Base-by-base conservation (phyloP, 768 basidiomycete genomes). In the Termitomyces titanicus region DNA sequence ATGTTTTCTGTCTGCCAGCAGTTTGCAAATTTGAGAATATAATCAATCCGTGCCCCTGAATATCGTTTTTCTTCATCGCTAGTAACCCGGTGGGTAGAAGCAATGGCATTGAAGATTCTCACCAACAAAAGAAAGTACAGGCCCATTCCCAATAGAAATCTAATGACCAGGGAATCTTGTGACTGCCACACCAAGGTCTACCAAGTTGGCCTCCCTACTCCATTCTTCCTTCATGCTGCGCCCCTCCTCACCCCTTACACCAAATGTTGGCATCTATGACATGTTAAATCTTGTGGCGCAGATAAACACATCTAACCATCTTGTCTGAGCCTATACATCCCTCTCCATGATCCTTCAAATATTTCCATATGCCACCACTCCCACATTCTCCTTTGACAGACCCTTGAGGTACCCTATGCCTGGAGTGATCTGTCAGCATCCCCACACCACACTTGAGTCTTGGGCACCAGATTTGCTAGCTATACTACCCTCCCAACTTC, bases 231-330 rank as follows among this genome's bases (percentile, higher is more conserved):
- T 57, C 53, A 75, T 59, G 47, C 52, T 63, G 35, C 54, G 61
- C 8, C 69, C 69, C 25, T 56, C 47, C 4, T 48, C 38, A 0
- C 72, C 72, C 25, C 69, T 60, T 6, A 74, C 50, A 5, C 68
- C 67, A 56, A 75, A 75, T 5, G 66, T 64, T 17, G 72, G 72
- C 51, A 57, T 63, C 54, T 64, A 72, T 2, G 66, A 65, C 3
- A 69, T 71, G 56, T 73, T 62, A 46, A 75, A 73, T 1, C 74
- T 72, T 15, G 74, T 75, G 18, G 72, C 74, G 51, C 74, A 75
- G 42, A 73, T 68, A 9, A 74, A 50, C 8, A 70, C 64, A 51
- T 74, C 72, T 15, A 74, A 59, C 17, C 46, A 59, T 54, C 9
- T 69, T 71, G 42, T 73, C 46, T 1, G 38, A 61, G 33, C 61